Base-by-base conservation (phyloP, 2,329 filamentous ascomycete genomes). In the Teratosphaeria destructans region DNA sequence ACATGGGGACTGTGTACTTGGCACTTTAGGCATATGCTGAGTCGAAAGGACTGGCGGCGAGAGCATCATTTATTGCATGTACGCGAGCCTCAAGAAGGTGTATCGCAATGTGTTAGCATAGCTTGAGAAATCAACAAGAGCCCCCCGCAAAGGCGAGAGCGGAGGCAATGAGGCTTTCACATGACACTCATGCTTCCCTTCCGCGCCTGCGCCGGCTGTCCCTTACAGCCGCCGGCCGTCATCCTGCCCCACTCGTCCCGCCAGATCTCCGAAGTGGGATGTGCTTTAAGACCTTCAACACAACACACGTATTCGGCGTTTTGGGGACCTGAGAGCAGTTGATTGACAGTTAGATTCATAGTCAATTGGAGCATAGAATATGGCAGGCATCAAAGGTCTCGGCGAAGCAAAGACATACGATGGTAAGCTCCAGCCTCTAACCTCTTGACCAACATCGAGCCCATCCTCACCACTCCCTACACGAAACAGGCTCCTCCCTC, bases 301-400 rank as follows among this genome's bases (percentile, higher is more conserved):
- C 7, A 32, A 32, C 29, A 32, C 29, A 32, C 23, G 23, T 29
- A 29, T 29, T 29, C 29, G 29, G 6, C 29, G 29, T 29, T 29
- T 29, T 29, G 4, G 29, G 6, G 2, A 6, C 3, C 29, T 29
- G 29, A 29, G 29, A 29, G 29, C 29, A 29, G 29, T 29, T 4
- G 4, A 29, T 27, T 32, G 26, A 19, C 19, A 32, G 14, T 43
- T 5, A 32, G 29, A n/a, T 43, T 5, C 23, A 23, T 23, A 23
- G 23, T 43, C 12, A 43, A 43, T 43, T n/a, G 47, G 29, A 23
- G n/a, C 54, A 37, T 52, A 56, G 14, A 68, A 60, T 57, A 81
- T 84, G 81, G 71, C 80, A 60, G 75, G 79, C 54, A 73, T 85
- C 66, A 87, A 87, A 78, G 85, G 85, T 57, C 83, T 83, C 35